Percentiles rank a stretch among this genome's conserved stretches.
Evolutionary conservation across 148 eudicot genomes (phyloP).

Genomic region (Camellia granthamiana): DNA sequence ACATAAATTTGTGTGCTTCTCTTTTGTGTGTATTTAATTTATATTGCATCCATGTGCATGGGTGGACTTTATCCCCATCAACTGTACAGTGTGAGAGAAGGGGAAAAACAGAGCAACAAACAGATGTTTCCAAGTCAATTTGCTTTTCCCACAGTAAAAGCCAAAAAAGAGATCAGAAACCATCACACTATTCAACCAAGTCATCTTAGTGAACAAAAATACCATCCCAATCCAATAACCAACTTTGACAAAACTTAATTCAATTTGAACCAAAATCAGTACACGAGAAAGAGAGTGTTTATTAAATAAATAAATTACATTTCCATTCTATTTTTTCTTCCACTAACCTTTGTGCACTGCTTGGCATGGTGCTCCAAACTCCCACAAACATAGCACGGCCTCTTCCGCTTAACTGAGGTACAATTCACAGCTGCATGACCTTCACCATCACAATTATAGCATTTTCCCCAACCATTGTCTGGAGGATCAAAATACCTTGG

Average conservation of each 20-base stretch:
- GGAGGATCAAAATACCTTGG: conserved; percentile 95
- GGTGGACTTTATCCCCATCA: no score
- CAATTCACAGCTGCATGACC: conserved; percentile 71
- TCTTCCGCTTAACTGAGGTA: conserved; percentile 61
- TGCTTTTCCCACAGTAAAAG: background rate
- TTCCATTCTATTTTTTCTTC: background rate
- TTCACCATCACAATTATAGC: conserved; percentile 91
- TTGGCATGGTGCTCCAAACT: conserved; percentile 86
- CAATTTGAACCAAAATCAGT: no score
- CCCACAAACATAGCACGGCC: conserved; percentile 88
- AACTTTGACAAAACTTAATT: background rate
- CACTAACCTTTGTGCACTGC: conserved; percentile 71
- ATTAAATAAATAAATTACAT: background rate
- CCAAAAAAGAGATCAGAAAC: background rate
- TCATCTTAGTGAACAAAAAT: background rate
- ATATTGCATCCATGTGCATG: no score
- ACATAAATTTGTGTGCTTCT: no score
- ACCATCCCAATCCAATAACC: background rate
- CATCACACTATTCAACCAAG: background rate
- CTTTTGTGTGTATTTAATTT: no score
- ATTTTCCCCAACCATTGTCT: conserved; percentile 80
- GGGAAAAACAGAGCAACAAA: background rate
- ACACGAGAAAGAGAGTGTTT: background rate
- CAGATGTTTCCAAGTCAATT: background rate
- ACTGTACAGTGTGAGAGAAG: background rate